Evolutionary conservation across 2,329 filamentous ascomycete genomes (phyloP).

Genomic region (Epichloe coenophiala): DNA sequence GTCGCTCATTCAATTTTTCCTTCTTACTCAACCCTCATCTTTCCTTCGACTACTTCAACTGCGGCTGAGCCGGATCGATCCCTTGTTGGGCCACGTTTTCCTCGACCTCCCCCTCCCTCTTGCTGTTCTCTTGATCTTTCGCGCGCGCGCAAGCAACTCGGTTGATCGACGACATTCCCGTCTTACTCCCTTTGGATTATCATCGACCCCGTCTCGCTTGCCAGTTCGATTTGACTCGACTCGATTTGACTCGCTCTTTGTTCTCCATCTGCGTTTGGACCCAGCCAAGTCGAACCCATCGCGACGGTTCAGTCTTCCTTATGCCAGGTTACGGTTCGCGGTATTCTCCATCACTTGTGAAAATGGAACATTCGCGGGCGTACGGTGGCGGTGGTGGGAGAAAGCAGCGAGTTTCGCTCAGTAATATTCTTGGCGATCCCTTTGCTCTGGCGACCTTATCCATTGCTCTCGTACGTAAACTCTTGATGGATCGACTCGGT

Average conservation of each 20-base stretch:
- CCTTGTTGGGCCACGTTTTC: conserved; percentile 1
- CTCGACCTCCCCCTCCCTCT: background rate
- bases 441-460: conserved; percentile 92
- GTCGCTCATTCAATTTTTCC: conserved; percentile 4
- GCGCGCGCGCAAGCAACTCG: conserved; percentile 1
- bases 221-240: background rate
- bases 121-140: background rate
- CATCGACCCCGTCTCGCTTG: background rate
- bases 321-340: conserved; percentile 67
- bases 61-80: conserved; percentile 10
- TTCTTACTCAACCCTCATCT: background rate
- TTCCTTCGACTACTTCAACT: conserved; percentile 1
- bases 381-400: conserved; percentile 37
- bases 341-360: conserved; percentile 59
- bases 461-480: conserved; percentile 66
- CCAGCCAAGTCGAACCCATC: background rate
- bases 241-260: background rate
- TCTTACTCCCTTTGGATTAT: background rate
- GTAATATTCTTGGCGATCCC: conserved; percentile 89
- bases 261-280: background rate
- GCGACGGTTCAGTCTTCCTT: conserved; percentile 21
- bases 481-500: background rate
- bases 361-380: conserved; percentile 61
- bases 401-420: conserved; percentile 53
- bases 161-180: background rate